Evolutionary conservation across 2,329 filamentous ascomycete species (phyloP), one percentile per base, ranked within the genome.

Genomic region (Exserohilum turcica): DNA sequence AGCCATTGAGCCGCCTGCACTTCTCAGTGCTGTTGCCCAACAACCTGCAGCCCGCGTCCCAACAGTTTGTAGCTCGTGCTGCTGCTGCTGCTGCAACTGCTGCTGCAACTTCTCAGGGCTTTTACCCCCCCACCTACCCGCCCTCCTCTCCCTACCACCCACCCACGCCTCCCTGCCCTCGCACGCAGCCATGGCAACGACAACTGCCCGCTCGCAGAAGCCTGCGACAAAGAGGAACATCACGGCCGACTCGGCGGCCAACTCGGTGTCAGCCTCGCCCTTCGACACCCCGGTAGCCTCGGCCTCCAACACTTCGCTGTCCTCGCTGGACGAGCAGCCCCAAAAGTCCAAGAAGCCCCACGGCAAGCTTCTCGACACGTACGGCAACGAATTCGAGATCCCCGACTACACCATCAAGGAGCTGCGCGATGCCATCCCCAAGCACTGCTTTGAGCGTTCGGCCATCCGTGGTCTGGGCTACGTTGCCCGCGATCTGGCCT

Each of bases 391-490:
- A 71, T 99, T 99, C 81, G 82, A 91, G 76, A 83, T 96, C 52
- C 94, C 94, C 64, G 88, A 97, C 78, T 99, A 89, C 82, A 96
- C 92, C 73, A 96, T 99, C 84, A 96, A 96, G 83, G 86, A 99
- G 74, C 93, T 99, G 74, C 88, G 91, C 71, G 90, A 96, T 79
- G 94, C 94, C 74, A 99, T 99, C 65, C 94, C 94, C 61, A 91
- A 92, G 78, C 94, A 97, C 83, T 99, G 94, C 84, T 97, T 89
- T 77, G 83, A 97, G 81, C 89, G 94, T 57, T 96, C 91, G 40
- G 90, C 85, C 57, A 74, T 85, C 61, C 86, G 80, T 62, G 89
- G 92, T 63, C 81, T 97, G 73, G 79, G 74, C 70, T 97, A 97
- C 78, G 92, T 97, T 67, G 83, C 86, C 70, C 87, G 93, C 58